Base-by-base conservation (phyloP, 306 rosid genomes). In the Fagus crenata region DNA sequence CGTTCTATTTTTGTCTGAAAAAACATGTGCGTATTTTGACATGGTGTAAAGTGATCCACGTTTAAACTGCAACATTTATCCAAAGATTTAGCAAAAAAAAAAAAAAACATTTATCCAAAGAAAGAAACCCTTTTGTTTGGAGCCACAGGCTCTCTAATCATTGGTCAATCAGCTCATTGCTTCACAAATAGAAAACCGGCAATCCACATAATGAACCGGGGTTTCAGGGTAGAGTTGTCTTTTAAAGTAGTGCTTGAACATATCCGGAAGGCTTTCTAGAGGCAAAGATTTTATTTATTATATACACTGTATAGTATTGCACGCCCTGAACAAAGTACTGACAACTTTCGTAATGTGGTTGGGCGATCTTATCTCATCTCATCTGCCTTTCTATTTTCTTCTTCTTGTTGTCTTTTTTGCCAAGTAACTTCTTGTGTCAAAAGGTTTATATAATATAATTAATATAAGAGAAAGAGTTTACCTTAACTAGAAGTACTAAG, bases 241-340 rank as follows among this genome's bases (percentile, higher is more conserved):
- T 32, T 12, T 4, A 2, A 51, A 13, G 7, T 17, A 31, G 58
- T 36, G 71, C 55, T 71, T 15, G 54, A 39, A 8, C 71, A 67
- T 72, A 41, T 54, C 81, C 55, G 11, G 11, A 46, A 46, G 51
- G 51, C 51, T 46, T 46, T 9, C 51, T 9, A 18, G 33, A 42
- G 36, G 42, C 14, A 32, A 33, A 5, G 28, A 22, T 22, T 22
- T 22, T 22, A 22, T 22, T 22, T 22, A 22, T 13, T 33, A 61
- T 33, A 33, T 37, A 33, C 41, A 9, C 35, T 61, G 68, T 12
- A 51, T 12, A 51, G 9, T 2, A 6, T 54, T 15, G 69, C 54
- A 67, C 72, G 33, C 70, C 74, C 17, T 56, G 71, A 68, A 67
- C 43, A 72, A 46, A 67, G 76, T 75, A 51, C 31, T 68, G 36